Evolutionary conservation across 306 rosid genomes (phyloP).

Genomic region (Lathyrus aphaca): DNA sequence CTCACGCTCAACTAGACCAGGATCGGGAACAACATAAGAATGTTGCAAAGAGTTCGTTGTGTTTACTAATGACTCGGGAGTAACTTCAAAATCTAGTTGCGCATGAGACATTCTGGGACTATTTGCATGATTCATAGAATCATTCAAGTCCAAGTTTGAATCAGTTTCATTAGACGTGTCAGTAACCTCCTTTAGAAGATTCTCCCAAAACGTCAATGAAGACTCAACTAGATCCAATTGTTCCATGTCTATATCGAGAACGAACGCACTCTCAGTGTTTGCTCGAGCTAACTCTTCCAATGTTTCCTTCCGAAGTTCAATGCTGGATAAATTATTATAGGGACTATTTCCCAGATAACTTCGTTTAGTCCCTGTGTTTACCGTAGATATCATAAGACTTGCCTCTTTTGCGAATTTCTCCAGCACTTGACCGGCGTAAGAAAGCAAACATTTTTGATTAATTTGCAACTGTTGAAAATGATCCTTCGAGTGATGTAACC

Average conservation of each 20-base stretch:
- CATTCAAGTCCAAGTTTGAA: no score
- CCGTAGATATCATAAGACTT: constrained; percentile 52
- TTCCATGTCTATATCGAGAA: neutral
- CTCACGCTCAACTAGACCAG: no score
- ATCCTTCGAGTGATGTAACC: constrained; percentile 47
- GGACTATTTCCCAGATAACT: constrained; percentile 54
- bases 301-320: constrained; percentile 52
- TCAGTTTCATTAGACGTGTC: no score
- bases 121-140: no score
- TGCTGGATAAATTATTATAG: constrained; percentile 43
- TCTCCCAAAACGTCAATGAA: no score
- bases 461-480: constrained; percentile 53
- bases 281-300: constrained; percentile 44
- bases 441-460: constrained; percentile 55
- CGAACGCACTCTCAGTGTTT: constrained; percentile 32
- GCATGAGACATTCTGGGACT: no score
- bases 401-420: constrained; percentile 55
- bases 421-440: constrained; percentile 58
- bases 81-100: no score
- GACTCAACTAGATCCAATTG: no score
- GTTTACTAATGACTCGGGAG: no score
- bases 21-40: no score
- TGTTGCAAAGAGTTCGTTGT: no score
- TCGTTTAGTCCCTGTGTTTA: constrained; percentile 58
- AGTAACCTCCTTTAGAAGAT: no score